Evolutionary conservation across 371 early-diverging fungal species (phyloP).

Genomic region (Entomophthora muscae): DNA sequence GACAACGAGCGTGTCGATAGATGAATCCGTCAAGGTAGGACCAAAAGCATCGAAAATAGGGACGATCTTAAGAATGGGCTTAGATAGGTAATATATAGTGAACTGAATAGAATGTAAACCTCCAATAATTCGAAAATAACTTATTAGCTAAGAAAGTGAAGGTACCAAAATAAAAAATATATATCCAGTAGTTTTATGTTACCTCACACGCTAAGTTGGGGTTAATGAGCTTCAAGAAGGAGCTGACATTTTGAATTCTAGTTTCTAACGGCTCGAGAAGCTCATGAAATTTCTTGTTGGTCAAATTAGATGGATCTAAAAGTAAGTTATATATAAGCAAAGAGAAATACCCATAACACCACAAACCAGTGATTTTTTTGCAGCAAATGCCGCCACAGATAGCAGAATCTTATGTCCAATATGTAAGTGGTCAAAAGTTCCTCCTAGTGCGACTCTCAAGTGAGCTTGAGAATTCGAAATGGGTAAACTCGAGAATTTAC

Average conservation of each 20-base stretch:
- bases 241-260: constrained; percentile 33
- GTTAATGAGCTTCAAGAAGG: constrained; percentile 36
- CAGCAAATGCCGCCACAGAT: constrained; percentile 55
- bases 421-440: constrained; percentile 95
- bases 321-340: constrained; percentile 6
- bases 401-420: constrained; percentile 86
- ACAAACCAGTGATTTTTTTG: constrained; percentile 36
- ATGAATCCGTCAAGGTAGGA: constrained; percentile 60
- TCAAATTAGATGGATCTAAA: constrained; percentile 39
- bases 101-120: not conserved
- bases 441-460: constrained; percentile 47
- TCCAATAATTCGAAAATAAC: not conserved
- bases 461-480: not conserved
- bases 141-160: not conserved
- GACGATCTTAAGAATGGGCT: constrained; percentile 22
- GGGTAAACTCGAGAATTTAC: not conserved
- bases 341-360: constrained; percentile 49
- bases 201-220: constrained; percentile 16
- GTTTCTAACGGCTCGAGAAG: constrained; percentile 45
- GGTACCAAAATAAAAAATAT: not conserved
- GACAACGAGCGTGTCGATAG: constrained; percentile 66
- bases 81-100: not conserved
- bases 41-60: constrained; percentile 75
- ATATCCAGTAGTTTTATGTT: not conserved
- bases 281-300: constrained; percentile 45